Evolutionary conservation across 2,329 filamentous ascomycete genomes (phyloP), one percentile per base, ranked within the genome.

Genomic region (Aureobasidium zeae): DNA sequence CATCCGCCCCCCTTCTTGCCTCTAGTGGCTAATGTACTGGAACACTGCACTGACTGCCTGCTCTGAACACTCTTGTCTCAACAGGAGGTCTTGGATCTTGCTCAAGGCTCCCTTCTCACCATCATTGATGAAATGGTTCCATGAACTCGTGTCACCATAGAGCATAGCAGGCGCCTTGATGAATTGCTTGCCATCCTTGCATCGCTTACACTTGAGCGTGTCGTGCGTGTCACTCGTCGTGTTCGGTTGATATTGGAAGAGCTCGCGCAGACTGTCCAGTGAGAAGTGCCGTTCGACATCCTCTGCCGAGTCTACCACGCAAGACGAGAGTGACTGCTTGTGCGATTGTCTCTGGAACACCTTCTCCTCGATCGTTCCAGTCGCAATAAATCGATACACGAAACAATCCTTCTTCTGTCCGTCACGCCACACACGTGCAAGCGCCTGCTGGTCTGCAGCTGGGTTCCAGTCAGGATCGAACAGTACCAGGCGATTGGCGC

Each of bases 331-430:
- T 6, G 86, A 93, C 64, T 98, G 91, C 65, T 98, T 98, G 70
- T 98, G 93, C 1, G 86, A 94, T 59, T 98, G 91, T 8, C 93
- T 82, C 63, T 98, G 91, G 68, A 98, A 98, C 53, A 98, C 95
- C 68, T 98, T 98, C 64, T 98, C 91, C 60, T 98, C 91, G 49
- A 98, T 98, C 0, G 88, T 95, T 3, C 91, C 91, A 0, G 93
- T 96, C 0, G 88, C 85, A 55, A 98, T 98, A 67, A 98, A 98
- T n/a, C 91, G 84, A 63, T 98, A 98, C 12, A 98, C 91, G 56
- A 98, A 98, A 58, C 91, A 98, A 58, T 98, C 91, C 60, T 98
- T 98, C 73, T 93, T 96, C 64, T 98, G 91, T 0, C 91, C 91
- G 56, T 98, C 91, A 71, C 91, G 85, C 91, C 91, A 98, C 15